Base-by-base conservation (phyloP, 345 rosid species). In the Boechera retrofracta region DNA sequence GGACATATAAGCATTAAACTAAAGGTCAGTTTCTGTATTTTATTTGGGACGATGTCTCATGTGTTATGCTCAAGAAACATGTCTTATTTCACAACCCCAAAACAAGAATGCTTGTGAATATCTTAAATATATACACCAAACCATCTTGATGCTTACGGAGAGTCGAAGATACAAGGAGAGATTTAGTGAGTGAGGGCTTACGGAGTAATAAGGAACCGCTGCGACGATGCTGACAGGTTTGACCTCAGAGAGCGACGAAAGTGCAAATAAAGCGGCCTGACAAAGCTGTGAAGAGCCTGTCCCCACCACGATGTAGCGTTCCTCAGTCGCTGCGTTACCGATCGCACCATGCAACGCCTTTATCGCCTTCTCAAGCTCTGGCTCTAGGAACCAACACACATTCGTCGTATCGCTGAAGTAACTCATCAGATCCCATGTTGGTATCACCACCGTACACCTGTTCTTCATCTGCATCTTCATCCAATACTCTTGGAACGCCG, bases 121-220 rank as follows among this genome's bases (percentile, higher is more conserved):
- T 55, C 60, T 55, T 29, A 29, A 0, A 54, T 10, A 10, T 24
- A 5, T 24, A 52, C 31, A 28, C 3, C 33, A 53, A 53, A 10
- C 15, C 58, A 53, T 9, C 58, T 10, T 26, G 21, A 47, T 47
- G 51, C 21, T 47, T n/a, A 15, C 1, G 29, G 48, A 38, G n/a
- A 28, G 6, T 15, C 1, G 29, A 16, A 38, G 9, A 28, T 13
- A 28, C 3, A 29, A 12, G 45, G n/a, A 38, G 24, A 35, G 13
- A 5, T 29, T 66, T 6, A 21, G 49, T 16, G 33, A 39, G 71
- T 39, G 41, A 60, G 18, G 58, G 59, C 87, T 80, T 45, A 90
- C 98, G 74, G 97, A 90, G 80, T 94, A 94, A 69, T 82, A 94
- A 70, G 98, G 98, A 4, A 83, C 87, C 1, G 98, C 95, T 1